Evolutionary conservation across 2,329 filamentous ascomycete genomes (phyloP), one percentile per base, ranked within the genome.

Genomic region (Daldinia sp.): DNA sequence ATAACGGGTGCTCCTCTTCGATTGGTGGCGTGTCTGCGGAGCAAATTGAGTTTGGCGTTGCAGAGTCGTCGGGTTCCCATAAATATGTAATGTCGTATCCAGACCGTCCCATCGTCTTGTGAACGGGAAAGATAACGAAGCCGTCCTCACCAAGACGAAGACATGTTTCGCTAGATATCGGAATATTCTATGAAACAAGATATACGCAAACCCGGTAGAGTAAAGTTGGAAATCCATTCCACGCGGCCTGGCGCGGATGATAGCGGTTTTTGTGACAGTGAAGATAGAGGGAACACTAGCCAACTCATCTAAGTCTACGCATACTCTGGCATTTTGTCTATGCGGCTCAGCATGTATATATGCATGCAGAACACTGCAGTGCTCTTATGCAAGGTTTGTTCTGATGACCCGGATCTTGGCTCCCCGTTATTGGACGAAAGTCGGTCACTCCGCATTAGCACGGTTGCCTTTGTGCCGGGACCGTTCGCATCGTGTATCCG

Each of bases 1-100:
- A 63, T 51, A 66, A 51, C 15, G 55, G 62, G 15, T 69, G 57
- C 7, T 56, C 60, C 50, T 66, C 63, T 51, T 68, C 67, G 9
- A 69, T 62, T 43, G 50, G 32, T 23, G 65, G 58, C 17, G 63
- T 66, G 32, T 58, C 63, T 29, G 58, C 65, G 4, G 67, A 68
- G 43, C 25, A 62, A 34, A 59, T 64, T n/a, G 67, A 68, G 23
- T 62, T 54, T 25, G 67, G 65, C 13, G 67, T 66, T 61, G 61
- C 67, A n/a, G 52, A n/a, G 2, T 68, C 54, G 60, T 64, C 60
- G 13, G 23, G 27, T 60, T n/a, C 39, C 51, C 50, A 51, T 58
- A 66, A 37, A 30, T 29, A 35, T 56, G 65, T 66, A 50, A 43
- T 68, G 11, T 69, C 67, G 30, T 69, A 69, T 58, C 59, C 67